Conservation (phyloP, 2,329 filamentous ascomycete genomes). For the Geosmithia flava region DNA sequence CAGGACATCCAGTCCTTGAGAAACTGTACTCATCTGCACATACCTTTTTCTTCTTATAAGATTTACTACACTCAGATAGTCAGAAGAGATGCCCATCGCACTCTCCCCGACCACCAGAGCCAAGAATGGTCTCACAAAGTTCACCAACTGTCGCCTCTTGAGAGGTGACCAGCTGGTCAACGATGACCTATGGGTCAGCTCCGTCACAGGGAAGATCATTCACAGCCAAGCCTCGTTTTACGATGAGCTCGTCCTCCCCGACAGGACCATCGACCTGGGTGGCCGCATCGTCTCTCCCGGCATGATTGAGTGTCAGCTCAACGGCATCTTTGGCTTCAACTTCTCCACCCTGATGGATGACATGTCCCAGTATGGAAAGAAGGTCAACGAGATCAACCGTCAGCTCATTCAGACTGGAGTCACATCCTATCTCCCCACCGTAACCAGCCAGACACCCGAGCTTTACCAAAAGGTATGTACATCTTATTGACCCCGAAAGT, state of each 20-base stretch:
- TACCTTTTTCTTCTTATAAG: neutral
- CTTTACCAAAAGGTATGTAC: constrained; percentile 61
- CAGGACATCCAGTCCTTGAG: neutral
- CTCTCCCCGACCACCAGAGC: constrained; percentile 20
- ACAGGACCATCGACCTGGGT: constrained; percentile 64
- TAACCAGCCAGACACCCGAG: constrained; percentile 69
- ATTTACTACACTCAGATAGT: neutral
- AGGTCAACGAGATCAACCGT: constrained; percentile 59
- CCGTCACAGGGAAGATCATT: constrained; percentile 68
- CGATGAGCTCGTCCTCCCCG: constrained; percentile 55
- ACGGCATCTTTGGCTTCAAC: constrained; percentile 87
- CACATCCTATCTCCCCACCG: constrained; percentile 76
- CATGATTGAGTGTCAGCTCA: constrained; percentile 84
- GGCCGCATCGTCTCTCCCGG: constrained; percentile 78
- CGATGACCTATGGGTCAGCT: constrained; percentile 83
- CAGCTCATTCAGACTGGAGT: constrained; percentile 68
- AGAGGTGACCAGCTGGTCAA: constrained; percentile 54
- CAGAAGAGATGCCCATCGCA: constrained; percentile 32
- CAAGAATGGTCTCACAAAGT: constrained; percentile 59
- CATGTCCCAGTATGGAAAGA: constrained; percentile 56
- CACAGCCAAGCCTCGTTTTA: constrained; percentile 57
- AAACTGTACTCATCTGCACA: neutral
- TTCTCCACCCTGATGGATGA: constrained; percentile 69
- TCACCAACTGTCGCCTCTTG: constrained; percentile 77
- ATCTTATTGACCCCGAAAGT: neutral